Percentiles rank a stretch among this genome's conserved stretches.
Conservation (phyloP, 306 rosid species). For the Prunus campanulata region DNA sequence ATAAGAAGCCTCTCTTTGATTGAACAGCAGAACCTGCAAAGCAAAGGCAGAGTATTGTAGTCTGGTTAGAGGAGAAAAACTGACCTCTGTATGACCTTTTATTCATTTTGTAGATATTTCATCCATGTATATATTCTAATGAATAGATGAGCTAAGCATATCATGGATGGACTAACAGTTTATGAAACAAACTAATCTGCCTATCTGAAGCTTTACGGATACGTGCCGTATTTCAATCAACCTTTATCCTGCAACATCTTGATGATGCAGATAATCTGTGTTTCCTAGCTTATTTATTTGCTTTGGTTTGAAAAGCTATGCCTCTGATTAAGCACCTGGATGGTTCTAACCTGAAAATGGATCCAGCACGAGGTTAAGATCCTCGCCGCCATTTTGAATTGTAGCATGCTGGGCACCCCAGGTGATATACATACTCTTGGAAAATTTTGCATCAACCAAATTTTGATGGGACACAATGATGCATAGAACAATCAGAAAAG, state of each 20-base stretch:
- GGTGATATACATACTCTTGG: slow-evolving; percentile 56
- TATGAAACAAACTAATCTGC: background rate
- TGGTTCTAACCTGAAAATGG: slow-evolving; percentile 48
- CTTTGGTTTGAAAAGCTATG: background rate
- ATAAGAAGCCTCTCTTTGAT: slow-evolving; percentile 67
- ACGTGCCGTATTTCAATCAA: background rate
- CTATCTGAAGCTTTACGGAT: background rate
- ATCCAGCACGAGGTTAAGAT: slow-evolving; percentile 70
- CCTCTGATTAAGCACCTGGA: background rate
- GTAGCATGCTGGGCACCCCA: slow-evolving; percentile 60
- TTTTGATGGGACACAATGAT: slow-evolving; percentile 24
- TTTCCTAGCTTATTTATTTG: background rate
- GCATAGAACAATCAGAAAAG: slow-evolving; percentile 30
- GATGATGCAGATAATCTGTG: background rate
- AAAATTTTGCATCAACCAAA: slow-evolving; percentile 42
- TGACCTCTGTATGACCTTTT: background rate
- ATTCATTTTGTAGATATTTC: background rate
- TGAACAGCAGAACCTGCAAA: slow-evolving; percentile 72
- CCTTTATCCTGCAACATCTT: background rate
- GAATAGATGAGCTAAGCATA: background rate
- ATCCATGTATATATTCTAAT: background rate
- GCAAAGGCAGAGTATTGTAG: slow-evolving; percentile 1
- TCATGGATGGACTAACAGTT: background rate
- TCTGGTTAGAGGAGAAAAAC: background rate
- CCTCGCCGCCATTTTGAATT: slow-evolving; percentile 49